phyloP scores from a whole-genome alignment of 2,329 filamentous ascomycete genomes.

The Arthrinium puccinioides region DNA sequence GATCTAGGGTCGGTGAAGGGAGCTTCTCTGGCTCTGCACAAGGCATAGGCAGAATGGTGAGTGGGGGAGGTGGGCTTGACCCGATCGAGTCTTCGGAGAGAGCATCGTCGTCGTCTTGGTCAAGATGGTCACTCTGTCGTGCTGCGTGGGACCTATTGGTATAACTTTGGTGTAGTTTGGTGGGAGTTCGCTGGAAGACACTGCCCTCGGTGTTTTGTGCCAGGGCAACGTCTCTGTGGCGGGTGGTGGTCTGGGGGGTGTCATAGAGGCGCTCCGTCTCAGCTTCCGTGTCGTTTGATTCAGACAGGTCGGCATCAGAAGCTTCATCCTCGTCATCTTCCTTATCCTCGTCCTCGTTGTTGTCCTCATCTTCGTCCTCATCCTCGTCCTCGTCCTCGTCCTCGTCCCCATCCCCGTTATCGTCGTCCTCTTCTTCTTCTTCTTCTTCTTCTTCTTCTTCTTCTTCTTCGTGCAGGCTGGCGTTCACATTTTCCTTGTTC shows the following conservation, averaged over 20 bases:
- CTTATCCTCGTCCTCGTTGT: too few species aligned
- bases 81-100: slow-evolving; percentile 25
- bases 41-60: neutral
- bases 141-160: slow-evolving; percentile 3
- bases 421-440: too few species aligned
- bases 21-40: slow-evolving; percentile 10
- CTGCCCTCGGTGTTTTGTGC: slow-evolving; percentile 46
- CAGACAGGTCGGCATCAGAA: slow-evolving; percentile 49
- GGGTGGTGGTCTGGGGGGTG: slow-evolving; percentile 61
- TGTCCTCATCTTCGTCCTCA: too few species aligned
- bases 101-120: slow-evolving; percentile 29
- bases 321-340: slow-evolving; percentile 35
- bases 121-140: slow-evolving; percentile 16
- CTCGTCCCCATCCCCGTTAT: slow-evolving; percentile 14
- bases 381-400: too few species aligned
- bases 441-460: too few species aligned
- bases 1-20: slow-evolving; percentile 21
- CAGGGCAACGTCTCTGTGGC: slow-evolving; percentile 55
- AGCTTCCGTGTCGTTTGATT: slow-evolving; percentile 69
- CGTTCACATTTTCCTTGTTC: too few species aligned
- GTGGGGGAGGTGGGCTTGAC: slow-evolving; percentile 22
- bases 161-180: slow-evolving; percentile 55
- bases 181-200: slow-evolving; percentile 61
- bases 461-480: too few species aligned
- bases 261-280: slow-evolving; percentile 90